phyloP scores from a whole-genome alignment of 768 basidiomycete genomes.

The Lactarius indigo region DNA sequence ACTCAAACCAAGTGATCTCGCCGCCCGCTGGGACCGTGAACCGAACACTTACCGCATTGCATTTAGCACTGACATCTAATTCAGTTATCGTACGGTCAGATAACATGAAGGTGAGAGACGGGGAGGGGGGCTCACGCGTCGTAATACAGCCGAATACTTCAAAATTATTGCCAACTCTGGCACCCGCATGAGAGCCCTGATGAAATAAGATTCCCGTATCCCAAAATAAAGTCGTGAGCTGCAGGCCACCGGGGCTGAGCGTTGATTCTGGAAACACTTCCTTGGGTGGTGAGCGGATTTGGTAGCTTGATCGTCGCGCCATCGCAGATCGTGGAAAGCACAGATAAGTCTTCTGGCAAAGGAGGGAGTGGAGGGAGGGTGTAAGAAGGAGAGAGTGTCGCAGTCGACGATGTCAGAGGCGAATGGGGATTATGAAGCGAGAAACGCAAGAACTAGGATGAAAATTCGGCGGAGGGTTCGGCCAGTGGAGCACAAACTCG shows the following conservation, averaged over 20 bases:
- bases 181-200: slow-evolving; percentile 21
- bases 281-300: slow-evolving; percentile 22
- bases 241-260: slow-evolving; percentile 23
- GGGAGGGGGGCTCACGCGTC: slow-evolving; percentile 17
- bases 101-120: not conserved
- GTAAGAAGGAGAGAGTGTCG: not conserved
- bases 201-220: slow-evolving; percentile 23
- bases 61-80: slow-evolving; percentile 16
- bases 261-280: slow-evolving; percentile 26
- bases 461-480: not conserved
- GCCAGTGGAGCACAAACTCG: slow-evolving; percentile 7
- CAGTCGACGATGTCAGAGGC: not conserved
- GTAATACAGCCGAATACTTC: slow-evolving; percentile 23
- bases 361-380: not conserved
- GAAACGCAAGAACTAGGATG: slow-evolving; percentile 9
- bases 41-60: slow-evolving; percentile 12
- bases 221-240: slow-evolving; percentile 25
- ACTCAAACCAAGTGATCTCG: not conserved
- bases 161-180: slow-evolving; percentile 21
- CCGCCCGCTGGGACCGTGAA: not conserved
- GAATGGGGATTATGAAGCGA: slow-evolving; percentile 5
- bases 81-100: not conserved
- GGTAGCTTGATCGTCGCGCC: slow-evolving; percentile 23
- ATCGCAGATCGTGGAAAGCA: slow-evolving; percentile 11
- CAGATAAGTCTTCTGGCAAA: not conserved